Base-by-base conservation (phyloP, 768 basidiomycete species). In the Tylopilus sp. region DNA sequence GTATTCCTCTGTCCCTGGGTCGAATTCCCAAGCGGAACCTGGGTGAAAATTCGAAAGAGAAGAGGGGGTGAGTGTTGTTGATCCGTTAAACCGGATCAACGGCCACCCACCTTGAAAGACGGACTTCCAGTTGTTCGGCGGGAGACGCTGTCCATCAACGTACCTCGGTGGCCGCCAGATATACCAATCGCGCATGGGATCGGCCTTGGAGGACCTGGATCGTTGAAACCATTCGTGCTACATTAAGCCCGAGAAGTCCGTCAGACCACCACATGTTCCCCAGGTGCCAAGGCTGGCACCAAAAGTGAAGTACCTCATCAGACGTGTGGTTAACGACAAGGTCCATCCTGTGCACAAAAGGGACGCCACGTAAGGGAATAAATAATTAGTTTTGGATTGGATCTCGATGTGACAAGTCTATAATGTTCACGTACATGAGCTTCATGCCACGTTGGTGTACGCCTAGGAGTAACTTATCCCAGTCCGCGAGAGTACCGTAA, bases 301-400 rank as follows among this genome's bases (percentile, higher is more conserved):
- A 31, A 31, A 44, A 41, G 30, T 0, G 18, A 45, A 33, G 30
- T 35, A 80, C 83, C 75, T 84, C 78, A 66, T 82, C 77, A 0
- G 86, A 87, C 3, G 80, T 79, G 62, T 88, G 86, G 64, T 88
- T 88, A 9, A 83, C 82, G 23, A 88, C 88, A 2, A 90, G 76
- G 61, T 90, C 86, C 82, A 87, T 86, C 69, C 84, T 85, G 63
- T 42, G 55, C 44, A 20, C 10, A 38, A 43, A 33, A 46, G 49
- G 48, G 43, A 58, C 47, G 47, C 36, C 43, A 48, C 42, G 21
- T 20, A 41, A 52, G 33, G 47, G 40, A 44, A 43, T 33, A 22
- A 40, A 55, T 35, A 50, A 38, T 53, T 40, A 4, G 28, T 36
- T 44, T 44, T 38, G 31, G 41, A 44, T 53, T 15, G 3, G 22